Evolutionary conservation across 2,329 filamentous ascomycete species (phyloP), one percentile per base, ranked within the genome.

Genomic region (Fusarium liriodendri): DNA sequence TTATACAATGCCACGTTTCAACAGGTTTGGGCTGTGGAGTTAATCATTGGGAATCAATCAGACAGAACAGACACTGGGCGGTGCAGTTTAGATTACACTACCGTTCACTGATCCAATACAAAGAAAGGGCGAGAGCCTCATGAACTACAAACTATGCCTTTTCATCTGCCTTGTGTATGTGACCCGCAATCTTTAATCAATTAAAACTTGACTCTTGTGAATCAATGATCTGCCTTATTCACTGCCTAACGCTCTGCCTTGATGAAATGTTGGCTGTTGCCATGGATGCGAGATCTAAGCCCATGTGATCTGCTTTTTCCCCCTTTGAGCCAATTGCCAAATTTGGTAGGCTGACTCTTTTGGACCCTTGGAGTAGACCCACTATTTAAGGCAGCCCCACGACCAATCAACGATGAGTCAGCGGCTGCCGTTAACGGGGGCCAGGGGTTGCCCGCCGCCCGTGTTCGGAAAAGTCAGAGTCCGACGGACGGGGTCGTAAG

Each of bases 1-100:
- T 58, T 42, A 70, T 60, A 75, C 72, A 77, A 66, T 72, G 76
- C 72, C 73, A 72, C 71, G 59, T 67, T 75, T 74, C 64, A 64
- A 73, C 62, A 64, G 74, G 71, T 50, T 64, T 63, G 37, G 66
- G 66, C 61, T 62, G 66, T 63, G 72, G 72, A 70, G 72, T 75
- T 72, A 69, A 57, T 57, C 47, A 60, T 71, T 62, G 66, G 65
- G 73, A 62, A 66, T 65, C 32, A 59, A 63, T 37, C 60, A 29
- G 62, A 69, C 27, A 29, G 62, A 69, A 69, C 27, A 52, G 47
- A 52, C 47, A 52, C 50, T 54, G 33, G 29, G 59, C 47, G 47
- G 33, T 62, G 50, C 52, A 72, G 40, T 38, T 38, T 35, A 35
- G 42, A 58, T 69, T 50, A 70, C 60, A 60, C 54, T 64, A 42